Conservation (phyloP, 2,329 filamentous ascomycete genomes). For the Lecanosticta acicola region DNA sequence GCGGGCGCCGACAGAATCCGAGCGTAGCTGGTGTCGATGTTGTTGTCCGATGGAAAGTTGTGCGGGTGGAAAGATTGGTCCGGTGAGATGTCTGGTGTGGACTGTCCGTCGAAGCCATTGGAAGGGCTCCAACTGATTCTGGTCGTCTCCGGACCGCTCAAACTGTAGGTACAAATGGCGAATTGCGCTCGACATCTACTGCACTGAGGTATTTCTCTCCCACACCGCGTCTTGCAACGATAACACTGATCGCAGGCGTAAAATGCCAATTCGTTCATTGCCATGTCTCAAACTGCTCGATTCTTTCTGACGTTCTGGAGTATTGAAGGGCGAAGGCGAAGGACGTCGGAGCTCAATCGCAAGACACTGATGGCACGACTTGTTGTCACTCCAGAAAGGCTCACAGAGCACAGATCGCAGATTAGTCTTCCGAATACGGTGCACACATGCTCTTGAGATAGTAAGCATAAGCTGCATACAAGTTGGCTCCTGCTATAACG, state of each 20-base stretch:
- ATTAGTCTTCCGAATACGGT: background rate
- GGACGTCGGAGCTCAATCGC: too few species aligned
- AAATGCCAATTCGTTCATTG: background rate
- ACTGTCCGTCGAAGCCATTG: background rate
- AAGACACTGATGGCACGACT: background rate
- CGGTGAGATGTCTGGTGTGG: background rate
- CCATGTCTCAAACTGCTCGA: too few species aligned
- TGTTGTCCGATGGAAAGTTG: background rate
- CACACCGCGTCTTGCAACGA: background rate
- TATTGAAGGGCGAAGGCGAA: too few species aligned
- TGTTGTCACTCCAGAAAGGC: too few species aligned
- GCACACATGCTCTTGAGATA: background rate
- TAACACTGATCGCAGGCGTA: conserved; percentile 4
- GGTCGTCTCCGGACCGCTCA: background rate
- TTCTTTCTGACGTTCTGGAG: background rate
- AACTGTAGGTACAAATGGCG: background rate
- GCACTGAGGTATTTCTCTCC: background rate
- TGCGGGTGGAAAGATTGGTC: background rate
- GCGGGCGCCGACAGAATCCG: background rate
- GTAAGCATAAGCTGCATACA: background rate
- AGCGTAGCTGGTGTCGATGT: background rate
- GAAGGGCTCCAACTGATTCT: background rate
- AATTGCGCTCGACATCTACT: background rate
- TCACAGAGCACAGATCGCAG: background rate
- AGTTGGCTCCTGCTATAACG: background rate